Conservation (phyloP, 805 yeast species). For the Metschnikowia aberdeeniae region DNA sequence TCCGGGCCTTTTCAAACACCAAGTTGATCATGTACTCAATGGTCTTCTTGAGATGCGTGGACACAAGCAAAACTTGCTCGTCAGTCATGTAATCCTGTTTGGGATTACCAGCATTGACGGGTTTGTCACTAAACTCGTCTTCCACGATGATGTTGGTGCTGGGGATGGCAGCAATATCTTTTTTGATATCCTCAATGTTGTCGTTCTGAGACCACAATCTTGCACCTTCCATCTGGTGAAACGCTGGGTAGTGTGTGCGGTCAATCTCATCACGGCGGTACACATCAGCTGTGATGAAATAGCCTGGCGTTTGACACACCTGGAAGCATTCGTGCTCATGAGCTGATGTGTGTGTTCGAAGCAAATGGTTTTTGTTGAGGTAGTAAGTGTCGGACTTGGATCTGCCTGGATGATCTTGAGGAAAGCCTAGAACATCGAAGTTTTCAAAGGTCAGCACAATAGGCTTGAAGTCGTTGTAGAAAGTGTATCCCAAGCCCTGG, state of each 20-base stretch:
- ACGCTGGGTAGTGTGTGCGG: constrained; percentile 93
- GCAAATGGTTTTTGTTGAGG: constrained; percentile 62
- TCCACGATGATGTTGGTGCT: constrained; percentile 67
- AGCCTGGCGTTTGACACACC: constrained; percentile 69
- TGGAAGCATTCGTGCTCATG: constrained; percentile 88
- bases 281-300: constrained; percentile 91
- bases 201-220: constrained; percentile 66
- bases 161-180: constrained; percentile 65
- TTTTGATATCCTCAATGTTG: constrained; percentile 34
- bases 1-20: constrained; percentile 70
- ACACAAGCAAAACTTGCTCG: constrained; percentile 62
- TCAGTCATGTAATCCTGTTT: constrained; percentile 74
- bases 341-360: constrained; percentile 95
- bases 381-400: constrained; percentile 91
- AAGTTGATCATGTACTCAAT: constrained; percentile 78
- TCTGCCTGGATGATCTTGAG: constrained; percentile 89
- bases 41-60: constrained; percentile 79
- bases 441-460: constrained; percentile 79
- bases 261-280: constrained; percentile 95
- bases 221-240: constrained; percentile 98
- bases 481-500: constrained; percentile 63
- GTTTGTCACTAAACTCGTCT: constrained; percentile 52
- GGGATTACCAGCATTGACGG: constrained; percentile 63
- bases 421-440: constrained; percentile 90
- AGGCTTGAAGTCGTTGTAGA: constrained; percentile 77